Base-by-base conservation (phyloP, 2,329 filamentous ascomycete species). In the Cladosporium sphaerospermum region DNA sequence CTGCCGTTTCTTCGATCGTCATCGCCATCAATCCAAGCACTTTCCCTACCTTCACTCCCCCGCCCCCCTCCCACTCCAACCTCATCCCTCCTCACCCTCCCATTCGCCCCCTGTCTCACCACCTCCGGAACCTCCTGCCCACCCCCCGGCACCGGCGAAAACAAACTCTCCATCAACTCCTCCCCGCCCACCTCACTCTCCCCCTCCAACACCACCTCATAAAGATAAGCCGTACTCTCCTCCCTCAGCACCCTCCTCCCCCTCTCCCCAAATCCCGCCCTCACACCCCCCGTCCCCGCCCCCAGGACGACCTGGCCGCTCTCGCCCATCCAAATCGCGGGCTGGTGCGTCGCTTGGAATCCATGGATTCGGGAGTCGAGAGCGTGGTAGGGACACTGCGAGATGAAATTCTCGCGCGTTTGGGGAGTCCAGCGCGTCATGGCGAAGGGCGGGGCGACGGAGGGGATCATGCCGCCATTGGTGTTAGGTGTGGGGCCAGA, bases 321-420 rank as follows among this genome's bases (percentile, higher is more conserved):
- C 58, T 78, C 75, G 3, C 74, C 75, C 73, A 78, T 77, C 75
- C 75, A 77, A n/a, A 78, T 78, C 0, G 75, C 75, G 0, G 75
- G 75, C 56, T 77, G 75, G 52, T 77, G 75, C 1, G 75, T 77
- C 8, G 74, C 75, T 58, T 77, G 74, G 52, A 77, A 77, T 0
- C 75, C 74, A 54, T 77, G 75, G 8, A 77, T 69, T 19, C 69
- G 69, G 0, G 59, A 54, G 53, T 78, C 75, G 11, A 67, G 56
- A 48, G 76, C 71, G 19, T 72, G 67, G 59, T 77, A 77, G 0
- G 75, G 73, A 11, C 73, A 74, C 55, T 77, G 75, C 1, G 71
- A 75, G 48, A 77, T 78, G 62, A 71, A 77, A 57, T 78, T 78
- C 62, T 66, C 64, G 40, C 64, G 56, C 4, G 74, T 76, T 61